Evolutionary conservation across 306 rosid genomes (phyloP), one percentile per base, ranked within the genome.

Genomic region (Cajanus cajan): DNA sequence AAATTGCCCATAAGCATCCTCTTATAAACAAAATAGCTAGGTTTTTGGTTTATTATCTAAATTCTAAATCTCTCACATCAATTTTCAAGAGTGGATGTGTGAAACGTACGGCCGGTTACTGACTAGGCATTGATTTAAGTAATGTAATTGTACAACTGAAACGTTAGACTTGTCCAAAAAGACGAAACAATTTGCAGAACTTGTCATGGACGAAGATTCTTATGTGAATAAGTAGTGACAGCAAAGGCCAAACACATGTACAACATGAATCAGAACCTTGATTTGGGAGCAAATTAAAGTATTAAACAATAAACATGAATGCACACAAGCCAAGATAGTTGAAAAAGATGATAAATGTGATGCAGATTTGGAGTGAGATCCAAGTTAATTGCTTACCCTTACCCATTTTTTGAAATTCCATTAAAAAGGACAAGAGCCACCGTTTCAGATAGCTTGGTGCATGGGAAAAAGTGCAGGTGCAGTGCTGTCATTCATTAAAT

Each of bases 381-480:
- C 80, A 85, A 75, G 82, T 47, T 65, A 58, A 18, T 66, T 13
- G 44, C 89, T 77, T 71, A 87, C 90, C 83, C 74, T 47, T 76
- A n/a, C n/a, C n/a, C n/a, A n/a, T n/a, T 76, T 74, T 68, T 68
- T 36, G 70, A 74, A 75, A 73, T 76, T 75, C 15, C 12, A 67
- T 50, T n/a, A 62, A 77, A 73, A 84, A 83, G 71, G 82, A 85
- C 88, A 79, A 79, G 78, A 78, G 76, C 67, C 87, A 86, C 89
- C 79, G 80, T 83, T 81, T 82, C 74, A 73, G 76, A 48, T 70
- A 71, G 83, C 51, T 48, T 43, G 73, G 78, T 79, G 89, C 88
- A 58, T 82, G 68, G 85, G 73, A 82, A 83, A 25, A 45, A 76
- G 78, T 52, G 79, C 44, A 79, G 21, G 80, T 52, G 79, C 44